Conservation (phyloP, 78 protist genomes). For the Dictyostelium brefeldianum region DNA sequence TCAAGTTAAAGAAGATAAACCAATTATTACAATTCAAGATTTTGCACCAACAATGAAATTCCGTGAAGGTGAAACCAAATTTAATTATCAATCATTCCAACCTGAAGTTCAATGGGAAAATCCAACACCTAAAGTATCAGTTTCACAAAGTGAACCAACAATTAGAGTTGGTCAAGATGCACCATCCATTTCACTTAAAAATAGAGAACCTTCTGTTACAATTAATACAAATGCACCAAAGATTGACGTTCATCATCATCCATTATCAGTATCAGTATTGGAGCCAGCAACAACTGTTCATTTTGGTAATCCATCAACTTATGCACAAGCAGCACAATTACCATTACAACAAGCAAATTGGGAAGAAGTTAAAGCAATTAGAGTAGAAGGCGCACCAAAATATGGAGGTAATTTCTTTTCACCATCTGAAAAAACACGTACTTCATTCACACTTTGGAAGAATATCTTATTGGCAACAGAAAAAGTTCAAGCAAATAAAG, state of each 20-base stretch:
- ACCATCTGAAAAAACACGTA: neutral
- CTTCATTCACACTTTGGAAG: conserved; percentile 7
- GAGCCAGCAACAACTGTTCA: conserved; percentile 72
- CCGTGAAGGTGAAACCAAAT: neutral
- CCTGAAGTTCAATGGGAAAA: conserved; percentile 49
- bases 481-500: conserved; percentile 28
- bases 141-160: conserved; percentile 46
- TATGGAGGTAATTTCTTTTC: neutral
- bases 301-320: conserved; percentile 22
- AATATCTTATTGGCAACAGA: neutral
- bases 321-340: neutral
- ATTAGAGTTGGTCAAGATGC: conserved; percentile 27
- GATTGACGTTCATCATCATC: conserved; percentile 78
- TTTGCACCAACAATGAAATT: conserved; percentile 37
- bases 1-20: conserved; percentile 74
- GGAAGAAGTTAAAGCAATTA: conserved; percentile 16
- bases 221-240: conserved; percentile 65
- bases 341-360: neutral
- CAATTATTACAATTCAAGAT: conserved; percentile 31
- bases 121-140: conserved; percentile 30
- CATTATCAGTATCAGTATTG: conserved; percentile 61
- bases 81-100: conserved; percentile 17
- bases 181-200: conserved; percentile 17
- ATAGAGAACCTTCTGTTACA: conserved; percentile 44
- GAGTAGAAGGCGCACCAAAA: neutral